Evolutionary conservation across 768 basidiomycete genomes (phyloP).

Genomic region (Candolleomyces eurysporus): DNA sequence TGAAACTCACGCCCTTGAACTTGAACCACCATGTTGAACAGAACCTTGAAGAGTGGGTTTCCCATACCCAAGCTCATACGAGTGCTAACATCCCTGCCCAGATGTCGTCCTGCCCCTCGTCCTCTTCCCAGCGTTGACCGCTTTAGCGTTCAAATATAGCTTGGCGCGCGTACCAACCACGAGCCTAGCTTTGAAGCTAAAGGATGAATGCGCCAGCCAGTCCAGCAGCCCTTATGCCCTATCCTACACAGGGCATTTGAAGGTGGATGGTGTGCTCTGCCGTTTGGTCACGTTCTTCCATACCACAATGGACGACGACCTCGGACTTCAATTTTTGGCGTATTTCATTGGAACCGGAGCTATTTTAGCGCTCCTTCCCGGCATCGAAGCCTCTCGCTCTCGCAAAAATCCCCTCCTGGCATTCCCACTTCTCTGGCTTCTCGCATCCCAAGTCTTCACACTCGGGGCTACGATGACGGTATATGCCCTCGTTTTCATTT

Average conservation of each 20-base stretch:
- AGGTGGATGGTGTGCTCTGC: constrained; percentile 41
- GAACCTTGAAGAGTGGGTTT: neutral
- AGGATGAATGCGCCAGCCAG: constrained; percentile 30
- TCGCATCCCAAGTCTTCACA: constrained; percentile 40
- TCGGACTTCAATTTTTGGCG: constrained; percentile 28
- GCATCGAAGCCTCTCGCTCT: constrained; percentile 42
- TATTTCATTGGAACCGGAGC: constrained; percentile 36
- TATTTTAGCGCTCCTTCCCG: constrained; percentile 39
- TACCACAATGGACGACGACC: constrained; percentile 29
- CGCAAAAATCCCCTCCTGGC: constrained; percentile 34
- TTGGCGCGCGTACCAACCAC: constrained; percentile 30
- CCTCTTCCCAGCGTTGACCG: constrained; percentile 37
- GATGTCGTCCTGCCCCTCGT: constrained; percentile 30
- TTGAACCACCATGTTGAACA: neutral
- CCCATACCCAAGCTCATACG: neutral
- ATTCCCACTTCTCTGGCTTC: constrained; percentile 39
- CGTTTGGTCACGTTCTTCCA: constrained; percentile 49
- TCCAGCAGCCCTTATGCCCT: constrained; percentile 31
- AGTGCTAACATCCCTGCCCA: neutral
- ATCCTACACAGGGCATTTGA: constrained; percentile 34
- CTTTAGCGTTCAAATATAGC: constrained; percentile 32
- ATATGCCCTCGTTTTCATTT: constrained; percentile 46
- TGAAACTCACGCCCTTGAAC: constrained; percentile 15
- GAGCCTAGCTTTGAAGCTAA: constrained; percentile 25
- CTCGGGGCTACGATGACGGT: constrained; percentile 44